phyloP scores from a whole-genome alignment of 768 basidiomycete species.

The Hericium coralloides region DNA sequence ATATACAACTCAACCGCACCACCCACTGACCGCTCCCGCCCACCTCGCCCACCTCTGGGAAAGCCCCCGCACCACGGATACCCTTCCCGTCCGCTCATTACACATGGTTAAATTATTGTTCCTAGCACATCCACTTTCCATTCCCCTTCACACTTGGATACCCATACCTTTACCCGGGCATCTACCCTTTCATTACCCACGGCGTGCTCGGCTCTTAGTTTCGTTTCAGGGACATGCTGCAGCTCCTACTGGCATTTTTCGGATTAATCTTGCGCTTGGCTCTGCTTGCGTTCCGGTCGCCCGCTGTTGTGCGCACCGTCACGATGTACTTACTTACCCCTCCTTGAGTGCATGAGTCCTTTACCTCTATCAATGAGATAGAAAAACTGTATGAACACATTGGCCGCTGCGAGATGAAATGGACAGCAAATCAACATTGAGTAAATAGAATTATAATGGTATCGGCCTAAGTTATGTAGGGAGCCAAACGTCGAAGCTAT shows the following conservation, averaged over 20 bases:
- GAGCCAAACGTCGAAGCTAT: not conserved
- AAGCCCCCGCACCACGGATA: constrained; percentile 11
- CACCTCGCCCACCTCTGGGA: not conserved
- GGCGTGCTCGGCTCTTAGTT: not conserved
- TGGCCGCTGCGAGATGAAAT: too few species aligned
- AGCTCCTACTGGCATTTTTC: too few species aligned
- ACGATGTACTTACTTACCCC: too few species aligned
- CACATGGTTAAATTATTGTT: not conserved
- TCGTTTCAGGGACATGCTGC: not conserved
- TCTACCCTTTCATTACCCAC: not conserved
- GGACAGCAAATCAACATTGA: too few species aligned
- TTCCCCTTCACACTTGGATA: constrained; percentile 4
- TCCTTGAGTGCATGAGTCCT: too few species aligned
- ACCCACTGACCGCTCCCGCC: not conserved
- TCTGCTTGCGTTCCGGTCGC: too few species aligned
- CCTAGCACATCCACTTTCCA: not conserved
- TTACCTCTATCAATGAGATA: too few species aligned
- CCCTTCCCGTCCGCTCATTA: constrained; percentile 24
- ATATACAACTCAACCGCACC: constrained; percentile 7
- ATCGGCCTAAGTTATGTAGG: not conserved
- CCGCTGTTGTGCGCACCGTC: too few species aligned
- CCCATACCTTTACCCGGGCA: not conserved
- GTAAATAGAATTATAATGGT: not conserved
- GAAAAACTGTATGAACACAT: too few species aligned
- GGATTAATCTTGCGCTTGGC: too few species aligned